phyloP scores from a whole-genome alignment of 768 basidiomycete genomes.

The Xerocomellus intermedius region DNA sequence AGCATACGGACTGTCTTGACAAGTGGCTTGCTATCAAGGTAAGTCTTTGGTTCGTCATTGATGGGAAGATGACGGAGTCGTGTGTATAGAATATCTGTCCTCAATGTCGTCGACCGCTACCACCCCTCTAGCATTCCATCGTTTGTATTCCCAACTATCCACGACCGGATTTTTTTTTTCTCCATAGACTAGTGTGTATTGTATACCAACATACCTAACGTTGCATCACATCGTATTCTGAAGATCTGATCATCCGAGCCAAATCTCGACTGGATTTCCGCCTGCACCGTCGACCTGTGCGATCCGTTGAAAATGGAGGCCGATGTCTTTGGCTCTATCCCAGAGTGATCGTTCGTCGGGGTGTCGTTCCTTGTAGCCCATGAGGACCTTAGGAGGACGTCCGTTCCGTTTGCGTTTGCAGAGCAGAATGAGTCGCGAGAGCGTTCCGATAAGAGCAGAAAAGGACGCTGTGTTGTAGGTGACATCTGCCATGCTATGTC shows the following conservation, averaged over 20 bases:
- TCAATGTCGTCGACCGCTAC: conserved; percentile 82
- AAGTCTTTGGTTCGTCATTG: neutral
- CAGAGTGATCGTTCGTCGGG: conserved; percentile 72
- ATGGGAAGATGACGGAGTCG: neutral
- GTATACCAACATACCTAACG: conserved; percentile 10
- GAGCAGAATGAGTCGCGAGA: conserved; percentile 46
- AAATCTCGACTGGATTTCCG: conserved; percentile 67
- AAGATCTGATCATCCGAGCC: conserved; percentile 48
- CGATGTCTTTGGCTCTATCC: conserved; percentile 52
- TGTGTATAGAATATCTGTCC: conserved; percentile 77
- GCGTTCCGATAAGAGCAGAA: conserved; percentile 68
- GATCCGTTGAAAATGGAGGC: conserved; percentile 55
- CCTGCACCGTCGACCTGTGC: conserved; percentile 58
- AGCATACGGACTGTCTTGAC: conserved; percentile 89
- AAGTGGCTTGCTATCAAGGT: conserved; percentile 82
- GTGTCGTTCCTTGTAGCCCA: conserved; percentile 90
- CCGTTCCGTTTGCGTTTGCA: conserved; percentile 10
- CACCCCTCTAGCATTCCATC: conserved; percentile 54
- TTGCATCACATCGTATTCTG: neutral
- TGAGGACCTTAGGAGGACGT: conserved; percentile 49
- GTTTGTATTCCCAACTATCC: conserved; percentile 1
- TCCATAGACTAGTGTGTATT: neutral
- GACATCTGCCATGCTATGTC: conserved; percentile 84
- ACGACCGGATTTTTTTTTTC: neutral
- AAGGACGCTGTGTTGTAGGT: conserved; percentile 90